Evolutionary conservation across 306 rosid species (phyloP), one percentile per base, ranked within the genome.

Genomic region (Gastrolobium bilobum): DNA sequence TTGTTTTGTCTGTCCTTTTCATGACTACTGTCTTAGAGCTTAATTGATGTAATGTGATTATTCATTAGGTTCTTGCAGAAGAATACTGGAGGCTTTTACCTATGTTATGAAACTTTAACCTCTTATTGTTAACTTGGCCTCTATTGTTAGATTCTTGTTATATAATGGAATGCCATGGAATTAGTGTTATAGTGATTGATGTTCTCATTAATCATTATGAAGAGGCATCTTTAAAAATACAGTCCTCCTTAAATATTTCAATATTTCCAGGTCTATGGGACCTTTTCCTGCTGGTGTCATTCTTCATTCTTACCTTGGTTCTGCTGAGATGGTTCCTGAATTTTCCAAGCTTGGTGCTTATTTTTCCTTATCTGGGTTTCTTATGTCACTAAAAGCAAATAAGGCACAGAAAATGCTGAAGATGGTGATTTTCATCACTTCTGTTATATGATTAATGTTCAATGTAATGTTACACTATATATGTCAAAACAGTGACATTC

Each of bases 261-360:
- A 46, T 38, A 67, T 87, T 63, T 75, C 68, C 87, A 94, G 97
- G 83, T 82, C 92, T 13, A 10, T 88, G 78, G 97, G 99, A 6
- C 97, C 98, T 47, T 95, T 95, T 73, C 97, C 99, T 50, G 87
- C 93, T 37, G 99, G 99, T n/a, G 78, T 95, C 43, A 84, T 95
- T 84, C 94, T 95, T 82, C 98, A 95, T 82, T 95, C 99, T 40
- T 92, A 85, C 86, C 81, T 95, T 15, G 97, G 99, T 65, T 95
- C 97, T 6, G 96, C 96, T 51, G 95, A 94, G 89, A 90, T 92
- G 98, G 99, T 95, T 80, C 89, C 95, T 40, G 90, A 91, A 81
- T 91, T 95, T 82, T 82, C 93, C 83, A 79, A 86, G 82, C 90
- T 95, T 46, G 98, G 98, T 77, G 93, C 90, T 40, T 91, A 89